phyloP scores from a whole-genome alignment of 2,329 filamentous ascomycete genomes.

The Dothideomycetes sp. region DNA sequence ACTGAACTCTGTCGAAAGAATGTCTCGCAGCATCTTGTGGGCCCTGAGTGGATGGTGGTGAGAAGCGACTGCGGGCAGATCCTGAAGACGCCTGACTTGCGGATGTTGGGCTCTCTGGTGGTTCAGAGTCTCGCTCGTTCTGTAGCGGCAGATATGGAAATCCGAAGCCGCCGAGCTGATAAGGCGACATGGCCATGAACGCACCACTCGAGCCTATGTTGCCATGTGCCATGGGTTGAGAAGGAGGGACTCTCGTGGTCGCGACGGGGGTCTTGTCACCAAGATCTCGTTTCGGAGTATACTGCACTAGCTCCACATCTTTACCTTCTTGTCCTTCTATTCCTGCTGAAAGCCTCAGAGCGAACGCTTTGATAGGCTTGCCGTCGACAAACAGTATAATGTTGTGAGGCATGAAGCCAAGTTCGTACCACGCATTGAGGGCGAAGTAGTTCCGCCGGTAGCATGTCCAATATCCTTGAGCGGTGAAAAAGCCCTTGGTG shows the following conservation, averaged over 20 bases:
- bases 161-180: slow-evolving; percentile 23
- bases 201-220: background rate
- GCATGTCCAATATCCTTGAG: slow-evolving; percentile 76
- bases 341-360: slow-evolving; percentile 74
- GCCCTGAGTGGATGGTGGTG: slow-evolving; percentile 15
- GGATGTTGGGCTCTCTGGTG: slow-evolving; percentile 10
- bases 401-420: slow-evolving; percentile 51
- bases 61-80: slow-evolving; percentile 8
- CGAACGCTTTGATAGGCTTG: slow-evolving; percentile 59
- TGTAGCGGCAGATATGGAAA: slow-evolving; percentile 34
- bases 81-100: slow-evolving; percentile 2
- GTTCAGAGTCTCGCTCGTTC: slow-evolving; percentile 9
- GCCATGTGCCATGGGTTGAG: slow-evolving; percentile 34
- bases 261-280: slow-evolving; percentile 65
- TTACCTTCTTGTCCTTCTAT: slow-evolving; percentile 68
- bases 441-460: slow-evolving; percentile 88
- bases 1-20: slow-evolving; percentile 81
- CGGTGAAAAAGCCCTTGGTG: slow-evolving; percentile 77
- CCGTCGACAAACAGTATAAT: slow-evolving; percentile 47
- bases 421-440: slow-evolving; percentile 65
- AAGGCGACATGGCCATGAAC: slow-evolving; percentile 22
- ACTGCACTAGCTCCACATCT: slow-evolving; percentile 73
- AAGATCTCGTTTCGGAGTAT: slow-evolving; percentile 85
- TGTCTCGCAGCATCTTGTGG: background rate
- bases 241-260: slow-evolving; percentile 59